These are phyloP conservation scores for Sporothrix brasiliensis DNA, from an alignment of 2,329 filamentous ascomycete species.

Conservation along the genomic window DNA sequence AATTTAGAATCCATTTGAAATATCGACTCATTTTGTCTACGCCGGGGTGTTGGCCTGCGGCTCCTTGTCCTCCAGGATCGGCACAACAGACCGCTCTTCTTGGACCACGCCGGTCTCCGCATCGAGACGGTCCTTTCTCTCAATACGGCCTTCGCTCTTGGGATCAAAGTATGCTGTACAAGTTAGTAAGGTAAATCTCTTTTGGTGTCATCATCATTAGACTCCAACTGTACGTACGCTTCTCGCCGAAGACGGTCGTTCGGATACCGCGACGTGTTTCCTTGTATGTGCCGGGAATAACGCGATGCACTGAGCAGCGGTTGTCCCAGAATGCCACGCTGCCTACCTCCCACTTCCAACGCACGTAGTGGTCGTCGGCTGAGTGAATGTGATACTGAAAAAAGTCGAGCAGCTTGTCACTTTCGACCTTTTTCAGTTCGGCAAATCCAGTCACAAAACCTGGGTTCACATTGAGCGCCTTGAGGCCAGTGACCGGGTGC, in stretches of 20 bases:
- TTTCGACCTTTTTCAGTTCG: constrained; percentile 54
- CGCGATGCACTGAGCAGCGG: constrained; percentile 46
- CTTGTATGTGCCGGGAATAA: constrained; percentile 49
- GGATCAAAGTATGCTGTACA: constrained; percentile 43
- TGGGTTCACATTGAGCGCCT: constrained; percentile 51
- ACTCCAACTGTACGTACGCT: constrained; percentile 42
- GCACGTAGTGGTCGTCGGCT: constrained; percentile 54
- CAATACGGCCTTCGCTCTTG: constrained; percentile 11
- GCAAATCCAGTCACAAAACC: constrained; percentile 54
- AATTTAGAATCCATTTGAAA: neutral
- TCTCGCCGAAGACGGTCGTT: constrained; percentile 51
- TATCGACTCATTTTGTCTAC: neutral
- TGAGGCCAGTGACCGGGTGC: constrained; percentile 53
- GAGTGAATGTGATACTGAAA: constrained; percentile 52
- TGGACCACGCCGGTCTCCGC: neutral
- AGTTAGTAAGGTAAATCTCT: constrained; percentile 22
- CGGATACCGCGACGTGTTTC: constrained; percentile 46
- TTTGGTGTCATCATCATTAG: neutral
- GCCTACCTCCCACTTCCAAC: constrained; percentile 55
- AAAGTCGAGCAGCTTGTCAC: constrained; percentile 52
- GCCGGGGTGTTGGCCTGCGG: constrained; percentile 3
- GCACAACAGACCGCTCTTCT: neutral
- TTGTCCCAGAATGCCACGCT: constrained; percentile 58
- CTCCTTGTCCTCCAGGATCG: constrained; percentile 3
- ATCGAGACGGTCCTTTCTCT: constrained; percentile 7